These are phyloP conservation scores for Cornus florida DNA, from an alignment of 148 eudicot species.

Conservation along the genomic window DNA sequence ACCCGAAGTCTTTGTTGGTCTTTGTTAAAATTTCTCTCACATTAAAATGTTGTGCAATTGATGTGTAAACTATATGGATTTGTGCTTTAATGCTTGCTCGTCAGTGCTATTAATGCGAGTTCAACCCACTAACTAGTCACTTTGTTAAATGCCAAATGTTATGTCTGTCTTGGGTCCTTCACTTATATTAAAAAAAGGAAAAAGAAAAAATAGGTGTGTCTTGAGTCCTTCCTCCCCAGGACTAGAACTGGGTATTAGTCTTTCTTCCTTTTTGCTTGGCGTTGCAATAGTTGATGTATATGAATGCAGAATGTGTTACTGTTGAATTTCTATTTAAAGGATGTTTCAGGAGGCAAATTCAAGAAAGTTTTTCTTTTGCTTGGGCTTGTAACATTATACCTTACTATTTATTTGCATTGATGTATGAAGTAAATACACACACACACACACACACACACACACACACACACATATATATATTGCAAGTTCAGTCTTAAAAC, in stretches of 20 bases:
- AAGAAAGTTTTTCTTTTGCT: background rate
- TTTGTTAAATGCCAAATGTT: too few relatives aligned
- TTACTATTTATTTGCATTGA: background rate
- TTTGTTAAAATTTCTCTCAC: background rate
- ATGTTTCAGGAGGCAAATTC: constrained; percentile 11
- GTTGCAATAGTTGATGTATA: background rate
- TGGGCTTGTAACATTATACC: background rate
- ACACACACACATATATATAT: too few relatives aligned
- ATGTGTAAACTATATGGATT: background rate
- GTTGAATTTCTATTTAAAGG: background rate
- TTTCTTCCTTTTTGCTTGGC: background rate
- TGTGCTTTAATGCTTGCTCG: background rate
- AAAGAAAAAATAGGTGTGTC: too few relatives aligned
- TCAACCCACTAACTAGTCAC: too few relatives aligned
- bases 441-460: too few relatives aligned
- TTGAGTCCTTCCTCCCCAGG: too few relatives aligned
- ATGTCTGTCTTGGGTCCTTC: too few relatives aligned
- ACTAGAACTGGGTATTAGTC: too few relatives aligned
- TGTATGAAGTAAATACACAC: background rate
- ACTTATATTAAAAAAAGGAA: too few relatives aligned
- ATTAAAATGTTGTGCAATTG: background rate
- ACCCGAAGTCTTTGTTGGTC: background rate
- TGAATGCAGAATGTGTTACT: background rate
- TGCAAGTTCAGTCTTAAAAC: too few relatives aligned
- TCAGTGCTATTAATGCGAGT: too few relatives aligned